phyloP scores from a whole-genome alignment of 352 stramenopile species.

The Globisporangium viniferum region DNA sequence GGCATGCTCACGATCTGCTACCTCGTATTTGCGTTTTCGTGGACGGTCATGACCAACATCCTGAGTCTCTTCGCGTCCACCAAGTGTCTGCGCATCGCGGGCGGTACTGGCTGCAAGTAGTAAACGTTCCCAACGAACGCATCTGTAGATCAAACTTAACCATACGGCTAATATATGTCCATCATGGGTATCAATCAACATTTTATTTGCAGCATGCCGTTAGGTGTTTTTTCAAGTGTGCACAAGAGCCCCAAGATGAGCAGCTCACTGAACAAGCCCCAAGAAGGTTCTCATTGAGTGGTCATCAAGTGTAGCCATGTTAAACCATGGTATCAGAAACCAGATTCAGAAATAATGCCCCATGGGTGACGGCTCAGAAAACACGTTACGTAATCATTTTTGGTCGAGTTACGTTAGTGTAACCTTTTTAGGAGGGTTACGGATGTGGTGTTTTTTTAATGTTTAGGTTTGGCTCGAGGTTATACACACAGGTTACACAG shows the following conservation, averaged over 20 bases:
- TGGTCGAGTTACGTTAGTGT: too few relatives aligned
- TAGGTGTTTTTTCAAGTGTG: too few relatives aligned
- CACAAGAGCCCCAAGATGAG: too few relatives aligned
- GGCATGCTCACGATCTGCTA: constrained; percentile 34
- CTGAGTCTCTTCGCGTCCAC: constrained; percentile 54
- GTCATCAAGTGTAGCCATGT: too few relatives aligned
- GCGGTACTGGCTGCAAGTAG: constrained; percentile 33
- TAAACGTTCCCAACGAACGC: background rate
- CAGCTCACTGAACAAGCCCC: too few relatives aligned
- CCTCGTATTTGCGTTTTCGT: constrained; percentile 43
- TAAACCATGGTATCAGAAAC: background rate
- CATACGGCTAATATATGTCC: background rate
- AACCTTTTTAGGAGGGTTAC: too few relatives aligned
- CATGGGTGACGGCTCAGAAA: background rate
- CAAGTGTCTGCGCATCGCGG: constrained; percentile 44
- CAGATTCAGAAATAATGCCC: background rate
- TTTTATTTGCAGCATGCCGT: too few relatives aligned
- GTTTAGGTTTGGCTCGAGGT: background rate
- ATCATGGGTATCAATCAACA: background rate
- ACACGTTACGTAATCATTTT: background rate
- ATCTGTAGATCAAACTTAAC: background rate
- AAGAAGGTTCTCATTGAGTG: too few relatives aligned
- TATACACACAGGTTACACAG: background rate
- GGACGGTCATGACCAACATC: constrained; percentile 64
- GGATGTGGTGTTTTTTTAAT: too few relatives aligned